Evolutionary conservation across 306 rosid genomes (phyloP), one percentile per base, ranked within the genome.

Genomic region (Quercus mongolica): DNA sequence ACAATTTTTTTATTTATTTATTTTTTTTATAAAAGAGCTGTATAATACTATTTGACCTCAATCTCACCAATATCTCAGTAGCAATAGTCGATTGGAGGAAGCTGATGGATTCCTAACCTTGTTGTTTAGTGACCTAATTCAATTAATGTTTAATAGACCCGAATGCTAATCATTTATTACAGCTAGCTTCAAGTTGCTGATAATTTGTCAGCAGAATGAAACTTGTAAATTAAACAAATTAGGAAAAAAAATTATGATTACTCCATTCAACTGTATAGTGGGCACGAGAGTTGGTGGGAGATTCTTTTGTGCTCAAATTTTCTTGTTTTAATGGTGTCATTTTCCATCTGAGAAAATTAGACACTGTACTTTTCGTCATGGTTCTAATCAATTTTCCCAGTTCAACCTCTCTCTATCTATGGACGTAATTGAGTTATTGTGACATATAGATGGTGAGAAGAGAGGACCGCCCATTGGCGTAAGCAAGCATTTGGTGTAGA

Each of bases 251-350:
- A 59, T 11, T 11, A 49, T 49, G 14, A 49, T 49, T 13, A 49
- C 54, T 49, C 65, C 31, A 9, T 59, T 59, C 65, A 23, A 59
- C 25, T 31, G 6, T 9, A 49, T 4, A 4, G 72, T 12, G 13
- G 10, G 46, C 71, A 17, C 21, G 20, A 19, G 46, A 1, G 72
- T 68, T 68, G 72, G 67, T 68, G n/a, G 49, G 72, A 35, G 72
- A 67, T 67, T 35, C 52, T 23, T 33, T 33, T 23, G 38, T 18
- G 52, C n/a, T 67, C 28, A 35, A 56, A 30, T 33, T 28, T 74
- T 56, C 35, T 68, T 65, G 74, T 74, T 69, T 83, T 61, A 14
- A 26, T 35, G 19, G 46, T 61, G 68, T 67, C 26, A 3, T 67
- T 35, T 12, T 49, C 54, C 14, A 49, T 49, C 1, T 49, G 54